A percentile compares a stretch with the other conserved stretches of the same genome.
These are phyloP conservation scores for Trichoderma atrobrunneum DNA, from an alignment of 2,329 filamentous ascomycete species.

Conservation along the genomic window DNA sequence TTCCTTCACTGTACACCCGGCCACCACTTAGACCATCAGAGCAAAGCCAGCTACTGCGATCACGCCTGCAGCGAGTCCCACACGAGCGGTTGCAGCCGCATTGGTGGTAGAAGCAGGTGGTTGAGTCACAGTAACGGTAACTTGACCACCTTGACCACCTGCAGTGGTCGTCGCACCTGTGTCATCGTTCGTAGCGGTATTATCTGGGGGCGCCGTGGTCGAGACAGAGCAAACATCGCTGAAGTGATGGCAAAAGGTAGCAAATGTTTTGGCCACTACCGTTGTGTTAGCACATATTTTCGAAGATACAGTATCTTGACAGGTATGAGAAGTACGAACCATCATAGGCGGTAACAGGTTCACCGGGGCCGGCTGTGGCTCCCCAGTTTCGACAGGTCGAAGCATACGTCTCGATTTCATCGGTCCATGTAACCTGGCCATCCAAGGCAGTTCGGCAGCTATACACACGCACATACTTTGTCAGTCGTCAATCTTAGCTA, in stretches of 20 bases:
- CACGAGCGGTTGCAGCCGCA: not conserved
- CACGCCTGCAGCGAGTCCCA: not conserved
- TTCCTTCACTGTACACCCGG: not conserved
- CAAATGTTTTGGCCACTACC: slow-evolving; percentile 31
- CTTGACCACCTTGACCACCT: not conserved
- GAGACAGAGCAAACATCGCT: slow-evolving; percentile 29
- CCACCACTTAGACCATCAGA: not conserved
- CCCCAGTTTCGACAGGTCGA: slow-evolving; percentile 33
- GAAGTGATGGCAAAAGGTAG: slow-evolving; percentile 32
- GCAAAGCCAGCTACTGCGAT: not conserved
- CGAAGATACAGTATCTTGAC: not conserved
- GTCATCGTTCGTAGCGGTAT: not conserved
- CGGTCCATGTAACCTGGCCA: slow-evolving; percentile 29
- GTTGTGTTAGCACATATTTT: not conserved
- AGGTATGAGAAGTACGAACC: slow-evolving; percentile 23
- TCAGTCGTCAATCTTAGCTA: slow-evolving; percentile 19
- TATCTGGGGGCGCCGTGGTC: slow-evolving; percentile 12
- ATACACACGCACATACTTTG: slow-evolving; percentile 26
- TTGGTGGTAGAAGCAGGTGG: not conserved
- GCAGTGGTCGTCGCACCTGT: not conserved
- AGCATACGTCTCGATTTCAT: slow-evolving; percentile 31
- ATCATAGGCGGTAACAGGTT: slow-evolving; percentile 26
- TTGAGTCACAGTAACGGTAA: not conserved
- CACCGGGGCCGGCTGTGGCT: slow-evolving; percentile 21
- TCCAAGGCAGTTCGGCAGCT: slow-evolving; percentile 19